phyloP scores from a whole-genome alignment of 1,139 yeast genomes.

The Zygosaccharomyces sapae region DNA sequence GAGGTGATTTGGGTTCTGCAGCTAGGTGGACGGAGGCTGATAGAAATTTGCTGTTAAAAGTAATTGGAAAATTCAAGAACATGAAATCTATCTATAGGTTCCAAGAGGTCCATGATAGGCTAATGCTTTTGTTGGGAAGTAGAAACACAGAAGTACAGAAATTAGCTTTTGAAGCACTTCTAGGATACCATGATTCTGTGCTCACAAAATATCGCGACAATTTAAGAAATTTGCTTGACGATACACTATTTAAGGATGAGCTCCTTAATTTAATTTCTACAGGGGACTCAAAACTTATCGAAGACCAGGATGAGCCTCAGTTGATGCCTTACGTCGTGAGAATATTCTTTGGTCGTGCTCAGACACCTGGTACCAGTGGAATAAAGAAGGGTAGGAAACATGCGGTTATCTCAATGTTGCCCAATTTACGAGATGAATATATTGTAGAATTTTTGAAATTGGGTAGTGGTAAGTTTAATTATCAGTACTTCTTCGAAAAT shows the following conservation, averaged over 20 bases:
- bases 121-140: conserved; percentile 58
- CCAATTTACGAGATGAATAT: conserved; percentile 53
- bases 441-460: conserved; percentile 58
- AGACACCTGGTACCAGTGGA: conserved; percentile 54
- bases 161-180: conserved; percentile 66
- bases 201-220: conserved; percentile 69
- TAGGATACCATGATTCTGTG: conserved; percentile 57
- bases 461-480: conserved; percentile 55
- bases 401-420: conserved; percentile 70
- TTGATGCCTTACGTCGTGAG: conserved; percentile 74
- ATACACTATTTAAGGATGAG: conserved; percentile 81
- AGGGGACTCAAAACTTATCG: conserved; percentile 51
- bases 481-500: conserved; percentile 38
- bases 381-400: conserved; percentile 68
- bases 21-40: conserved; percentile 58
- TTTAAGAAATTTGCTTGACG: conserved; percentile 72
- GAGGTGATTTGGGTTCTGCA: conserved; percentile 15
- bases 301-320: conserved; percentile 51
- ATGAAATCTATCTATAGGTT: conserved; percentile 52
- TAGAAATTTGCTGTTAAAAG: conserved; percentile 52
- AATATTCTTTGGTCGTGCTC: conserved; percentile 83
- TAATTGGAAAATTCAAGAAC: conserved; percentile 63
- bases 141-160: conserved; percentile 62
- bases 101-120: conserved; percentile 49
- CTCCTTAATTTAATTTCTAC: conserved; percentile 57